Evolutionary conservation across 192 early-diverging fungal genomes (phyloP).

Genomic region (Backusella circina): DNA sequence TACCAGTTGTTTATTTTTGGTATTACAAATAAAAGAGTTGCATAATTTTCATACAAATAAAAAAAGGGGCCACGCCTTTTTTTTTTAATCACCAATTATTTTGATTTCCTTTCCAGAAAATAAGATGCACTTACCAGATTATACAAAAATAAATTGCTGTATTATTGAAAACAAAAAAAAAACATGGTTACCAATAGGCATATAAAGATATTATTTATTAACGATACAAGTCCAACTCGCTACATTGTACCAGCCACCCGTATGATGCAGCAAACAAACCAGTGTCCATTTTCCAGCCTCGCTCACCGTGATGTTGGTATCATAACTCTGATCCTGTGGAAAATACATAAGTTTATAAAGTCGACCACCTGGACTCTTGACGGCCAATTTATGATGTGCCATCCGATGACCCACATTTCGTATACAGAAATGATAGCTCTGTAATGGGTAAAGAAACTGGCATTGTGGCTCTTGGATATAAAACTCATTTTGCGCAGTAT

Average conservation of each 20-base stretch:
- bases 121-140: background rate
- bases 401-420: background rate
- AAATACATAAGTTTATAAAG: constrained; percentile 25
- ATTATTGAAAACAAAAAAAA: background rate
- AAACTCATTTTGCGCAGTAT: constrained; percentile 41
- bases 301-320: constrained; percentile 9
- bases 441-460: constrained; percentile 40
- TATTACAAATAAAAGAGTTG: background rate
- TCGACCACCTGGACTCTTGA: constrained; percentile 33
- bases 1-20: too few relatives aligned
- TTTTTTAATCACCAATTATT: too few relatives aligned
- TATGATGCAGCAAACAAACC: constrained; percentile 25
- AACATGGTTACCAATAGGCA: too few relatives aligned
- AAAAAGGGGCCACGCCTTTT: background rate
- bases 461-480: constrained; percentile 47
- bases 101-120: too few relatives aligned
- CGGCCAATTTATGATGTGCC: constrained; percentile 31
- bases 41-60: background rate
- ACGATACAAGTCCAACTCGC: constrained; percentile 29
- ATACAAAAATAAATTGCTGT: background rate
- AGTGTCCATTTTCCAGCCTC: constrained; percentile 34
- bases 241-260: constrained; percentile 27
- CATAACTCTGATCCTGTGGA: constrained; percentile 29
- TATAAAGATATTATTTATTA: constrained; percentile 5
- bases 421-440: constrained; percentile 43